Conservation (phyloP, 176 grass and related monocot species). For the Phragmites australis region DNA sequence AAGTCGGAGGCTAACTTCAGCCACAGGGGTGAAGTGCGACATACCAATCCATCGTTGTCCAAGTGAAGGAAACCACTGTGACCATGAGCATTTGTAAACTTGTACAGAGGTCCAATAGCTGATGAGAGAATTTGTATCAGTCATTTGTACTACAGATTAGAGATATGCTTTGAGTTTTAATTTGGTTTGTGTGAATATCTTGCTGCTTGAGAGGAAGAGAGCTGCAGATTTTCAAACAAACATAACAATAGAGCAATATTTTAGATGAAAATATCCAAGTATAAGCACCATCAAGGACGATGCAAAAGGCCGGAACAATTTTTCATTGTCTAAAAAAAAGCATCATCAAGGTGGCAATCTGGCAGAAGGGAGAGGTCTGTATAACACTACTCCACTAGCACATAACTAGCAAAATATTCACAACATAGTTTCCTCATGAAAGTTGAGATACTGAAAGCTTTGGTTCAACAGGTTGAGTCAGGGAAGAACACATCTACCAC, state of each 20-base stretch:
- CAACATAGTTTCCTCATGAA: neutral
- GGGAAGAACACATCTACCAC: neutral
- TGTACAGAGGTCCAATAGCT: conserved; percentile 83
- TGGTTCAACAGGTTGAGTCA: neutral
- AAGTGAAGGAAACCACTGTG: conserved; percentile 95
- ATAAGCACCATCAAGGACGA: neutral
- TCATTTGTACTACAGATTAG: conserved; percentile 8
- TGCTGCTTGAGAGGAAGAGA: neutral
- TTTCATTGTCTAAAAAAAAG: no score
- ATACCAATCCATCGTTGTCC: conserved; percentile 64
- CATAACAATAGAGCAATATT: neutral
- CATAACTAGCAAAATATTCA: neutral
- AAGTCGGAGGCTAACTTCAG: neutral
- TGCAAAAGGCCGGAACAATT: no score
- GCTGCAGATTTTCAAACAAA: neutral
- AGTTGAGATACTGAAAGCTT: neutral
- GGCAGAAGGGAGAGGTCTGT: neutral
- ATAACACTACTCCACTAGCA: neutral
- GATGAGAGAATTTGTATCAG: conserved; percentile 25
- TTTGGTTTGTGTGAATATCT: conserved; percentile 11
- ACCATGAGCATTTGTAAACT: conserved; percentile 75
- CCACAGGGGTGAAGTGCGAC: conserved; percentile 14
- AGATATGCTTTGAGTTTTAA: neutral
- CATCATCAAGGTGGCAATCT: neutral
- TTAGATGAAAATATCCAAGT: neutral